Evolutionary conservation across 129 eudicot genomes (phyloP).

Genomic region (Rutidosis leptorrhynchoides): DNA sequence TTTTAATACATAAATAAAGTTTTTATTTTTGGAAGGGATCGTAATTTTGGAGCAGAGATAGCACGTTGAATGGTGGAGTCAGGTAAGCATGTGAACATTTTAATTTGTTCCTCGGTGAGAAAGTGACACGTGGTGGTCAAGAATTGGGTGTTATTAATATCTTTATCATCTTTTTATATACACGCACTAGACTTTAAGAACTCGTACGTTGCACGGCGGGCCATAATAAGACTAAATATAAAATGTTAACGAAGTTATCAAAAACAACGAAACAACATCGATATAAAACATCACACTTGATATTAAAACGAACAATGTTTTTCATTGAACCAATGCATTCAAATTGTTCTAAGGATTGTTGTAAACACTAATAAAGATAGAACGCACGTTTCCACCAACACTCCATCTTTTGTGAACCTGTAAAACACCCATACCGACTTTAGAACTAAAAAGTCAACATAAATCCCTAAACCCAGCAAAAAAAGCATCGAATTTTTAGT

Average conservation of each 20-base stretch:
- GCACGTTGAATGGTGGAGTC: conserved; percentile 59
- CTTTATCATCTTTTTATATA: not conserved
- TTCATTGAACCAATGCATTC: too few species aligned
- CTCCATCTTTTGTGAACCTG: conserved; percentile 90
- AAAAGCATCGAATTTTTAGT: not conserved
- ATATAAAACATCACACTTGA: too few species aligned
- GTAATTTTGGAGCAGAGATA: conserved; percentile 40
- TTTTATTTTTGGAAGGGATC: too few species aligned
- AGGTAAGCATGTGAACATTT: conserved; percentile 51
- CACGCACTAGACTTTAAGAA: too few species aligned
- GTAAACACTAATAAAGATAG: too few species aligned
- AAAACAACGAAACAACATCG: too few species aligned
- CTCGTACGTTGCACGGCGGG: too few species aligned
- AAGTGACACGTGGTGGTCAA: conserved; percentile 21
- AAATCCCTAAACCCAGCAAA: not conserved
- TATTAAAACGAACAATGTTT: too few species aligned
- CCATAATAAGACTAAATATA: too few species aligned
- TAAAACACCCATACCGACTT: conserved; percentile 12
- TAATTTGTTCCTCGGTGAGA: conserved; percentile 37
- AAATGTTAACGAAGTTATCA: too few species aligned
- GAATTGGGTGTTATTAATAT: not conserved
- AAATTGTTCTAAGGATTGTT: too few species aligned
- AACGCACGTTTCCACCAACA: conserved; percentile 75
- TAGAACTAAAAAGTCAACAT: conserved; percentile 13
- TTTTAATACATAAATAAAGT: not conserved